These are phyloP conservation scores for Andrographis paniculata DNA, from an alignment of 305 asterid species.

Conservation along the genomic window DNA sequence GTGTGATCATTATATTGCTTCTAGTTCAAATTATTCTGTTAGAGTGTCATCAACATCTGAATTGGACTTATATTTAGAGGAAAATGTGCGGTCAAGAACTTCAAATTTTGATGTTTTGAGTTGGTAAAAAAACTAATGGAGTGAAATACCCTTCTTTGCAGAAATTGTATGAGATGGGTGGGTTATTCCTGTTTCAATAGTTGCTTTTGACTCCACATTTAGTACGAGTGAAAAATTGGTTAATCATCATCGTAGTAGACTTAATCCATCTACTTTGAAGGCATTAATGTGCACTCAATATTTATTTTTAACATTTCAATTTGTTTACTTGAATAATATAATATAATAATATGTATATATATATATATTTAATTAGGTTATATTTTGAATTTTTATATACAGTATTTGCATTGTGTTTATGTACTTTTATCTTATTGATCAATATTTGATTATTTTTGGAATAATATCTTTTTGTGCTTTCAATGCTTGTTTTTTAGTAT, in stretches of 20 bases:
- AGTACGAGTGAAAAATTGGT: constrained; percentile 5
- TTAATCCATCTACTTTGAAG: too few relatives aligned
- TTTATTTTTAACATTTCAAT: too few relatives aligned
- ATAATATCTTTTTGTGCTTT: too few relatives aligned
- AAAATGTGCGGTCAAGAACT: constrained; percentile 3
- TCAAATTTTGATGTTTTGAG: constrained; percentile 5
- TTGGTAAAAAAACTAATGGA: constrained; percentile 16
- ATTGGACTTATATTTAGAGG: constrained; percentile 12
- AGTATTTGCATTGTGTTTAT: too few relatives aligned
- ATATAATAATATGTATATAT: too few relatives aligned
- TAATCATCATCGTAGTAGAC: background rate
- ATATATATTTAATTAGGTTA: too few relatives aligned
- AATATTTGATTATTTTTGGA: too few relatives aligned
- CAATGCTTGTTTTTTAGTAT: too few relatives aligned
- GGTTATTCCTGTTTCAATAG: background rate
- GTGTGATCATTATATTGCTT: background rate
- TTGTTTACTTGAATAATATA: too few relatives aligned
- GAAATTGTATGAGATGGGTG: background rate
- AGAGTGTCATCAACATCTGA: background rate
- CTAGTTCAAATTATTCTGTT: background rate
- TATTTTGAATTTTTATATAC: too few relatives aligned
- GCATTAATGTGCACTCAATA: too few relatives aligned
- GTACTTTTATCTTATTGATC: too few relatives aligned
- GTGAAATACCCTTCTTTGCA: constrained; percentile 5
- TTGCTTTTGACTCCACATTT: constrained; percentile 5